phyloP scores from a whole-genome alignment of 2,329 filamentous ascomycete species.

The Aspergillus neotritici region DNA sequence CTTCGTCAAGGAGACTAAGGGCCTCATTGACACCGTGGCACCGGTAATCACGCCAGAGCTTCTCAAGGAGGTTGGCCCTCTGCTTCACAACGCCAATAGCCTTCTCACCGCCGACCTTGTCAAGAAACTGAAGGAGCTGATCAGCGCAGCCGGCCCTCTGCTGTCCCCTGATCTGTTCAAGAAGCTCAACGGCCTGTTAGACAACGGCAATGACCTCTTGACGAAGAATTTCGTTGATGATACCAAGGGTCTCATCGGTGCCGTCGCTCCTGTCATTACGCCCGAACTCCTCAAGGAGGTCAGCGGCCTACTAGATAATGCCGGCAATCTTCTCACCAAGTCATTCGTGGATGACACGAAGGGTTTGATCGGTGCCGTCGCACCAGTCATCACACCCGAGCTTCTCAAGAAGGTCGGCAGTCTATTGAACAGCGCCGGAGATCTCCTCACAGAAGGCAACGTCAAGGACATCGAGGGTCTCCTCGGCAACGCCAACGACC shows the following conservation, averaged over 20 bases:
- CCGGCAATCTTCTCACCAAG: conserved; percentile 27
- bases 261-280: conserved; percentile 20
- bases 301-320: conserved; percentile 19
- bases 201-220: conserved; percentile 27
- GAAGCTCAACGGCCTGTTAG: conserved; percentile 15
- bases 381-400: conserved; percentile 18
- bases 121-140: conserved; percentile 20
- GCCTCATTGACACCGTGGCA: conserved; percentile 22
- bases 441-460: conserved; percentile 19
- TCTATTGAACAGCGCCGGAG: conserved; percentile 19
- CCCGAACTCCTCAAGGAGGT: conserved; percentile 22
- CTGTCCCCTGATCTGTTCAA: conserved; percentile 17
- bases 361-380: conserved; percentile 17
- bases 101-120: conserved; percentile 28
- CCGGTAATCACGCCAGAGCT: conserved; percentile 23
- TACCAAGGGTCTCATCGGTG: conserved; percentile 16
- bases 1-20: conserved; percentile 23
- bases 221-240: conserved; percentile 27
- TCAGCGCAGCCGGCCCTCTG: conserved; percentile 13
- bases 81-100: conserved; percentile 23
- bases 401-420: conserved; percentile 18
- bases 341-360: conserved; percentile 23
- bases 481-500: conserved; percentile 14
- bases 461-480: conserved; percentile 18
- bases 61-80: conserved; percentile 13